phyloP scores from a whole-genome alignment of 495 filamentous ascomycete genomes.

The Penicillium manginii region DNA sequence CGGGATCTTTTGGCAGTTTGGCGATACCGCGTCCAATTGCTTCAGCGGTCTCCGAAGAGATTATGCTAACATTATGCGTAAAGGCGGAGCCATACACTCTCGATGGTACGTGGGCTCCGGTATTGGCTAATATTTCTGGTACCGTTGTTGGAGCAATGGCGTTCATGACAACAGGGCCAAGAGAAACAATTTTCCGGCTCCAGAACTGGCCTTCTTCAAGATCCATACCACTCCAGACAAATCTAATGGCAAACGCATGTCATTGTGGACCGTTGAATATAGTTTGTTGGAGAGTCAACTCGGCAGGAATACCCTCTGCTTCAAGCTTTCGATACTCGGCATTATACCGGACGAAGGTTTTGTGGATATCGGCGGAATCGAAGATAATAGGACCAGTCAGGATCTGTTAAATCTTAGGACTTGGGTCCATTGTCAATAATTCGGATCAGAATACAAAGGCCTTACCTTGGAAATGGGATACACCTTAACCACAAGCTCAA shows the following conservation, averaged over 20 bases:
- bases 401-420: conserved; percentile 17
- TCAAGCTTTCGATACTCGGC: conserved; percentile 23
- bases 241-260: conserved; percentile 22
- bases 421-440: background rate
- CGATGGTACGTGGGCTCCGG: conserved; percentile 21
- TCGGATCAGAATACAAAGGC: background rate
- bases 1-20: conserved; percentile 29
- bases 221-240: conserved; percentile 37
- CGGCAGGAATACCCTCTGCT: conserved; percentile 23
- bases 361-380: conserved; percentile 29
- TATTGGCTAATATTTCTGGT: conserved; percentile 19
- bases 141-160: conserved; percentile 33
- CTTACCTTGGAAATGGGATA: conserved; percentile 39
- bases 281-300: conserved; percentile 33
- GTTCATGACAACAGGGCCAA: conserved; percentile 30
- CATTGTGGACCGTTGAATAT: conserved; percentile 30
- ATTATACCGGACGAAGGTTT: conserved; percentile 29
- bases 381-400: conserved; percentile 39
- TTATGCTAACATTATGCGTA: conserved; percentile 26
- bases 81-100: conserved; percentile 24
- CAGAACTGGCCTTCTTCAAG: conserved; percentile 31
- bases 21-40: conserved; percentile 24
- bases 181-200: conserved; percentile 31
- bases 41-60: conserved; percentile 26
- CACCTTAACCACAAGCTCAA: conserved; percentile 43